A percentile compares a stretch with the other conserved stretches of the same genome.
These are phyloP conservation scores for Hypoxylon rickii DNA, from an alignment of 495 filamentous ascomycete genomes.

Conservation along the genomic window DNA sequence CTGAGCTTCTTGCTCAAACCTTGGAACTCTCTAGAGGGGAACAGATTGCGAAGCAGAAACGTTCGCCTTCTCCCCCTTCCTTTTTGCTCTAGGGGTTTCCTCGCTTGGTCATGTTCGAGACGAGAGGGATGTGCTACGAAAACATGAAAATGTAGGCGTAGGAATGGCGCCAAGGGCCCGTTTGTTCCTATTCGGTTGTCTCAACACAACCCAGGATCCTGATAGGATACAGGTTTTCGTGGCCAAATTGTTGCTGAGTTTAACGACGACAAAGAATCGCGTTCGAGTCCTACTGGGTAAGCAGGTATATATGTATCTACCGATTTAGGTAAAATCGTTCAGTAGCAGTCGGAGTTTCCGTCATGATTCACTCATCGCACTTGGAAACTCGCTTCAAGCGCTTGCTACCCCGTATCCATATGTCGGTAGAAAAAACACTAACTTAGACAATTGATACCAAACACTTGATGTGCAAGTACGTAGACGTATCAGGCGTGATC, in stretches of 20 bases:
- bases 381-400: background rate
- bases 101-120: slow-evolving; percentile 1
- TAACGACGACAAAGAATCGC: slow-evolving; percentile 31
- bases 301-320: slow-evolving; percentile 18
- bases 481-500: slow-evolving; percentile 15
- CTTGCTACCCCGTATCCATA: slow-evolving; percentile 2
- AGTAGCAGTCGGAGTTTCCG: slow-evolving; percentile 8
- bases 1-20: background rate
- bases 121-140: no score
- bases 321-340: slow-evolving; percentile 8
- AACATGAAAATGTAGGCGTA: slow-evolving; percentile 22
- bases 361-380: slow-evolving; percentile 28
- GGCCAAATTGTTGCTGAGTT: slow-evolving; percentile 18
- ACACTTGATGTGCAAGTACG: slow-evolving; percentile 7
- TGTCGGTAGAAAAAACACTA: no score
- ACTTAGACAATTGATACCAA: no score
- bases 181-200: no score
- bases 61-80: background rate
- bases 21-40: slow-evolving; percentile 1
- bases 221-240: slow-evolving; percentile 32
- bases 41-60: slow-evolving; percentile 18
- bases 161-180: slow-evolving; percentile 21
- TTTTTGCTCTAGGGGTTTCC: no score
- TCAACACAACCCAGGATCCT: slow-evolving; percentile 2
- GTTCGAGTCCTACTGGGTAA: background rate